A percentile compares a stretch with the other conserved stretches of the same genome.
Evolutionary conservation across 176 grass and related monocot species (phyloP).

Genomic region (Bothriochloa decipiens): DNA sequence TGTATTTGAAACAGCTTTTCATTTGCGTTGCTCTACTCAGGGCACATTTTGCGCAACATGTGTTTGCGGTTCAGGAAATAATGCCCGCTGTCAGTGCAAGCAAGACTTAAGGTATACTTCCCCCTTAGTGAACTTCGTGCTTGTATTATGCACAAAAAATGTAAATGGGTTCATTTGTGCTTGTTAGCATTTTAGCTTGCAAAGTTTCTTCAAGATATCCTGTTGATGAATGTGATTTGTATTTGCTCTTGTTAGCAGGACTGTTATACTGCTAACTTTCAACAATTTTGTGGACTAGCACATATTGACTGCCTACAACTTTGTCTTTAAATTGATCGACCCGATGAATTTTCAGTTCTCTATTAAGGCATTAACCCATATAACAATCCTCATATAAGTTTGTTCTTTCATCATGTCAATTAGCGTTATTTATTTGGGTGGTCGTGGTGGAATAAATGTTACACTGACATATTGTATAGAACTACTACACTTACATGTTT

Average conservation of each 20-base stretch:
- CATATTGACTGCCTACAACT: background rate
- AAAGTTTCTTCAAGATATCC: background rate
- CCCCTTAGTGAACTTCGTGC: constrained; percentile 4
- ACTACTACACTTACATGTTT: too few species aligned
- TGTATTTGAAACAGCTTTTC: background rate
- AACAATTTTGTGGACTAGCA: background rate
- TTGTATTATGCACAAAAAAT: background rate
- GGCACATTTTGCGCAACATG: constrained; percentile 28
- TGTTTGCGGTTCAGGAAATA: constrained; percentile 23
- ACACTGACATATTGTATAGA: too few species aligned
- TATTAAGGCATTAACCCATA: too few species aligned
- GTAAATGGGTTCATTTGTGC: background rate
- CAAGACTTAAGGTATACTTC: constrained; percentile 41
- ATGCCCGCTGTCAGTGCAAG: constrained; percentile 27
- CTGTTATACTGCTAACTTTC: constrained; percentile 8
- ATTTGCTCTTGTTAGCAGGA: background rate
- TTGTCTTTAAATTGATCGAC: background rate
- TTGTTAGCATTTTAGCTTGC: background rate
- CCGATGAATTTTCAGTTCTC: background rate
- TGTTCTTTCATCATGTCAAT: too few species aligned
- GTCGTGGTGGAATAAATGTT: too few species aligned
- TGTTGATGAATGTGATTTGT: constrained; percentile 16
- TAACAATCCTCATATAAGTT: too few species aligned
- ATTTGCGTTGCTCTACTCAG: constrained; percentile 31
- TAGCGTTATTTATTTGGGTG: too few species aligned